Base-by-base conservation (phyloP, 495 filamentous ascomycete species). In the Chaetomium fimeti region DNA sequence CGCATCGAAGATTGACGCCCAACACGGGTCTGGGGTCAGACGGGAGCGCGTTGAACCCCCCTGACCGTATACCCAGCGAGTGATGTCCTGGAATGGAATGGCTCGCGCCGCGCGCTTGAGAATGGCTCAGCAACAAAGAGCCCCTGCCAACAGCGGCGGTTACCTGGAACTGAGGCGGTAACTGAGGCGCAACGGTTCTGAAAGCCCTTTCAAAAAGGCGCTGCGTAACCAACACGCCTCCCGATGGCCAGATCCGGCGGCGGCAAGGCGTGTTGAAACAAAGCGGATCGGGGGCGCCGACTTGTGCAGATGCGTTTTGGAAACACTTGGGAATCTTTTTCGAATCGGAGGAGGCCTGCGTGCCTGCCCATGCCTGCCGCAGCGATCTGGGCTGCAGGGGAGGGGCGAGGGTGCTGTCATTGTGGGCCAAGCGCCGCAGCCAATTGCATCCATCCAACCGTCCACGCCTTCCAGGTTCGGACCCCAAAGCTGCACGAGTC, bases 171-270 rank as follows among this genome's bases (percentile, higher is more conserved):
- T 29, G 27, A 11, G 51, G 51, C 51, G 51, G n/a, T n/a, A 29
- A 32, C 54, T 29, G 27, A 11, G 51, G 51, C 51, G 51, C 27
- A 25, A 18, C n/a, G 1, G 11, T 40, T 57, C 3, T n/a, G 13
- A 1, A 57, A 58, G 6, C 24, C 40, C 56, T 28, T 11, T 28
- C 56, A 18, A 8, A 58, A 43, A 45, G 38, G 56, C 40, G 22
- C 40, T 58, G 56, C 56, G 3, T 1, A 42, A 13, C 54, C 32
- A 40, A 25, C 32, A n/a, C n/a, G n/a, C 8, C 22, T 28, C 11
- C 20, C 22, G 20, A 47, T 60, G 57, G 24, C 57, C 43, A 42
- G 57, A 60, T 48, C 42, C 57, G 43, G 57, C 57, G 57, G 42
- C 57, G 42, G 43, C 25, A 22, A 60, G 57, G 57, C 57, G 43